Base-by-base conservation (phyloP, 2,329 filamentous ascomycete genomes). In the Paraphoma chrysanthemicola region DNA sequence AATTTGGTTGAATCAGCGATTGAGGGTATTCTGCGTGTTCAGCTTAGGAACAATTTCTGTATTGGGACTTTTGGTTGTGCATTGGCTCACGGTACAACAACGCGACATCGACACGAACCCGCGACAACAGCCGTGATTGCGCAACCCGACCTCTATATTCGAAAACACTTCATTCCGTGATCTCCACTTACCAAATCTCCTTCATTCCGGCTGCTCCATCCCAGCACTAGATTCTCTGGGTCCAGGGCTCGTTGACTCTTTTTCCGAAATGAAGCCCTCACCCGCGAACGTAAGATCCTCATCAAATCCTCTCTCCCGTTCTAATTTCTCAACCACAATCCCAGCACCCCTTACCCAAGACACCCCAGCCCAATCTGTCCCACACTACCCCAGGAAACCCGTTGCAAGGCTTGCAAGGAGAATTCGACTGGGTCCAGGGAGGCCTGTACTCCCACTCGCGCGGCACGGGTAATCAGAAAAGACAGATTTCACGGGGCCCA, bases 371-470 rank as follows among this genome's bases (percentile, higher is more conserved):
- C 4, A 16, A 8, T n/a, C 39, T 17, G 3, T 4, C 10, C 8
- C 48, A 38, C 42, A 6, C 48, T 29, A 36, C 41, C 48, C 23
- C 48, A 38, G 41, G 28, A 23, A 16, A 6, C 6, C 41, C 12
- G 11, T 17, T 12, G 16, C 33, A 28, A 44, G 41, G 30, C 5
- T 17, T 12, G 16, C 33, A 28, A 44, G 41, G 30, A 29, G n/a
- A 29, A 36, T 43, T 17, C 10, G 3, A 44, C 31, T 51, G 48
- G 48, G 48, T 44, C 48, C 41, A 16, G 41, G 48, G 39, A 38
- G 14, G 41, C 48, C 29, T 33, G 48, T 10, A 36, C 7, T 14
- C 10, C 33, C 33, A 36, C 7, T 2, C 9, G 2, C 10, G 33
- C 33, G 14, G 33, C 33, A 14, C 33, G 33, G 14, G 33, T 10